These are phyloP conservation scores for Aureobasidium sp. DNA, from an alignment of 2,329 filamentous ascomycete species.

Conservation along the genomic window DNA sequence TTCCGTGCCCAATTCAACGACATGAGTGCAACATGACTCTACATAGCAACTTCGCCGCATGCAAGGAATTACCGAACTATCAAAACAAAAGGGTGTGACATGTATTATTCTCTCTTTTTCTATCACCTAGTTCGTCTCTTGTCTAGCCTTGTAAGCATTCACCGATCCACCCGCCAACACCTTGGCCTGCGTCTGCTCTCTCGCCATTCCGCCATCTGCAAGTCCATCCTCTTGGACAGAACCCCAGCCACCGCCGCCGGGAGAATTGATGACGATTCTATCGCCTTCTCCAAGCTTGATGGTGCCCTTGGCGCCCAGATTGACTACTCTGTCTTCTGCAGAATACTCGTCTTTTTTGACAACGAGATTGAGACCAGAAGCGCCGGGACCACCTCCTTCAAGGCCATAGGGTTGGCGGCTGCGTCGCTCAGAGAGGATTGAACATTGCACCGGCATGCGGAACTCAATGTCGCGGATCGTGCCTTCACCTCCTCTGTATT, in stretches of 20 bases:
- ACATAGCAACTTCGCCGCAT: too few species aligned
- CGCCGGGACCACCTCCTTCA: constrained; percentile 67
- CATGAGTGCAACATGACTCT: too few species aligned
- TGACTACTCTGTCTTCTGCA: constrained; percentile 4
- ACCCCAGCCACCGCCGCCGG: constrained; percentile 14
- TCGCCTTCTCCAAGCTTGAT: constrained; percentile 9
- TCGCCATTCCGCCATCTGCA: background rate
- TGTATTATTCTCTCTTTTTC: too few species aligned
- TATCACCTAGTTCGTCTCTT: constrained; percentile 8
- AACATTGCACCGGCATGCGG: constrained; percentile 64
- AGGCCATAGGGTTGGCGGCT: constrained; percentile 71
- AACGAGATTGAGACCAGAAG: constrained; percentile 77
- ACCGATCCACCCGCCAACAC: constrained; percentile 5
- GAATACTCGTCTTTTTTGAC: constrained; percentile 34
- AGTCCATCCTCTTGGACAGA: background rate
- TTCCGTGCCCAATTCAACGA: too few species aligned
- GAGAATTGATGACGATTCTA: constrained; percentile 14
- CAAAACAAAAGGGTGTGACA: too few species aligned
- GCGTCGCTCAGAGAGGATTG: constrained; percentile 65
- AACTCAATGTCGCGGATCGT: constrained; percentile 71
- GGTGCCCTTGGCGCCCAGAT: constrained; percentile 10
- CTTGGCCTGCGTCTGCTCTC: background rate
- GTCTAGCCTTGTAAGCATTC: constrained; percentile 9
- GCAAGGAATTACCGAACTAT: too few species aligned
- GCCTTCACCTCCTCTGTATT: constrained; percentile 61